Evolutionary conservation across 352 stramenopile genomes (phyloP).

Genomic region (Phytophthora capsici): DNA sequence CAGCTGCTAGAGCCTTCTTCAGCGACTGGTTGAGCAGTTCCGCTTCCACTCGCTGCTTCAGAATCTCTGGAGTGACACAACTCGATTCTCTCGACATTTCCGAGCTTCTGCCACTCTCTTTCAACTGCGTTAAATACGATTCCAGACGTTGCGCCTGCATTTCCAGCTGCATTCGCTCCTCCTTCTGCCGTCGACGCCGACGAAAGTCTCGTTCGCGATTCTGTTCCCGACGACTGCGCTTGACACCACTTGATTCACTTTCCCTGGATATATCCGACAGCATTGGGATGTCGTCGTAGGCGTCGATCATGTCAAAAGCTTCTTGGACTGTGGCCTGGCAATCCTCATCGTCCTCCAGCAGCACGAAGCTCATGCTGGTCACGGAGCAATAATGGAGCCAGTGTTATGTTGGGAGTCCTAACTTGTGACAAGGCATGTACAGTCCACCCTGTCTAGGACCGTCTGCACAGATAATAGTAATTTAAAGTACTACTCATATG

Average conservation of each 20-base stretch:
- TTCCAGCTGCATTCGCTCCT: constrained; percentile 31
- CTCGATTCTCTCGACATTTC: constrained; percentile 4
- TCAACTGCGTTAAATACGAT: constrained; percentile 19
- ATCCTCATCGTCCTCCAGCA: constrained; percentile 22
- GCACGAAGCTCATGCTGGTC: constrained; percentile 26
- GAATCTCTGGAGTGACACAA: constrained; percentile 17
- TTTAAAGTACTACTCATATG: too few species aligned
- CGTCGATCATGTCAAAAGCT: constrained; percentile 23
- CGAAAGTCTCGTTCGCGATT: constrained; percentile 28
- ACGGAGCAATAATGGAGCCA: constrained; percentile 11
- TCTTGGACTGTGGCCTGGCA: constrained; percentile 14
- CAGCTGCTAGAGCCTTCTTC: constrained; percentile 13
- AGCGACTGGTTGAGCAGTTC: constrained; percentile 28
- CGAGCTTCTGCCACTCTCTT: not conserved
- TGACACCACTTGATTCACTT: not conserved
- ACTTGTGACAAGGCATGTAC: not conserved
- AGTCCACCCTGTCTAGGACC: not conserved
- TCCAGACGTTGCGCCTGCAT: constrained; percentile 33
- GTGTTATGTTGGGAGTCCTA: not conserved
- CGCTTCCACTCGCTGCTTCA: constrained; percentile 16
- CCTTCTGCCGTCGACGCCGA: constrained; percentile 24
- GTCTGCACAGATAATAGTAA: too few species aligned
- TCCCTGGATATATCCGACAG: constrained; percentile 1
- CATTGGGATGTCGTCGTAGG: constrained; percentile 9
- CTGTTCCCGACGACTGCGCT: constrained; percentile 16